These are phyloP conservation scores for Chaetomium fimeti DNA, from an alignment of 495 filamentous ascomycete genomes.

Conservation along the genomic window DNA sequence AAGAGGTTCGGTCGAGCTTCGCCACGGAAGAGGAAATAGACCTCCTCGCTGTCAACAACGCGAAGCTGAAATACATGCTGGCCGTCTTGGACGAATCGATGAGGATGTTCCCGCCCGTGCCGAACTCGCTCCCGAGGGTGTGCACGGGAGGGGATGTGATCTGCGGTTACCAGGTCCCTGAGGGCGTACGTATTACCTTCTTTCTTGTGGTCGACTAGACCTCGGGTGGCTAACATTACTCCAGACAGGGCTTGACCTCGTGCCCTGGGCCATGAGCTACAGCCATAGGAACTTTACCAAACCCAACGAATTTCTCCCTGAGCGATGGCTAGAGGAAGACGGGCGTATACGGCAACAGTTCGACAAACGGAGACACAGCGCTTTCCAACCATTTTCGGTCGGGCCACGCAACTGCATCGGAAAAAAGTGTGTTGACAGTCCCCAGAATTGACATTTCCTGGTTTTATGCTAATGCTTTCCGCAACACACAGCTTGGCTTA, in stretches of 20 bases:
- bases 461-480: background rate
- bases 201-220: background rate
- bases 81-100: slow-evolving; percentile 58
- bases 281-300: slow-evolving; percentile 45
- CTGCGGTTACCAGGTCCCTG: slow-evolving; percentile 43
- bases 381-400: slow-evolving; percentile 47
- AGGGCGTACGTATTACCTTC: slow-evolving; percentile 33
- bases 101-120: slow-evolving; percentile 56
- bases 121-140: slow-evolving; percentile 41
- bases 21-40: slow-evolving; percentile 48
- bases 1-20: slow-evolving; percentile 54
- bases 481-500: slow-evolving; percentile 27
- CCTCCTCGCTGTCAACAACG: slow-evolving; percentile 38
- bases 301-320: slow-evolving; percentile 50
- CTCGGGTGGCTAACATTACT: background rate
- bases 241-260: slow-evolving; percentile 53
- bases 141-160: slow-evolving; percentile 48
- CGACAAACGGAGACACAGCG: slow-evolving; percentile 45
- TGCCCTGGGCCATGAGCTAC: slow-evolving; percentile 49
- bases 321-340: slow-evolving; percentile 48
- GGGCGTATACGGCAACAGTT: slow-evolving; percentile 33
- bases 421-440: slow-evolving; percentile 36
- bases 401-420: slow-evolving; percentile 53
- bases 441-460: background rate
- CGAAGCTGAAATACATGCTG: slow-evolving; percentile 49